A percentile compares a stretch with the other conserved stretches of the same genome.
These are phyloP conservation scores for Exserohilum turcica DNA, from an alignment of 2,329 filamentous ascomycete genomes.

Conservation along the genomic window DNA sequence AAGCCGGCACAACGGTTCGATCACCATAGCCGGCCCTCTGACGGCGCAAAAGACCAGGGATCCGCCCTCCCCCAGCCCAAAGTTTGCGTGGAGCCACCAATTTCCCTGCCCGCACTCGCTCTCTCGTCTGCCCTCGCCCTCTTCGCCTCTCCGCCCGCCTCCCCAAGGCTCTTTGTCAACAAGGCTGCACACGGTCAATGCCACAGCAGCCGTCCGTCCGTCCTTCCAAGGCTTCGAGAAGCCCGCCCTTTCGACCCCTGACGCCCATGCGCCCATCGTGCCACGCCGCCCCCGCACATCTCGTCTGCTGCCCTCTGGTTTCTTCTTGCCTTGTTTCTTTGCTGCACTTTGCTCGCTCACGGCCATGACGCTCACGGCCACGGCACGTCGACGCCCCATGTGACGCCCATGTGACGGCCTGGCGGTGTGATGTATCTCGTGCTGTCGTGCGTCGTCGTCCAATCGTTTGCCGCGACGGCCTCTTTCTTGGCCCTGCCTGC, in stretches of 20 bases:
- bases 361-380: too few relatives aligned
- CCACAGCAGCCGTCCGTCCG: conserved; percentile 4
- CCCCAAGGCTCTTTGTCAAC: too few relatives aligned
- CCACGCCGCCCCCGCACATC: conserved; percentile 28
- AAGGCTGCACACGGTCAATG: conserved; percentile 1
- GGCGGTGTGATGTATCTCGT: conserved; percentile 38
- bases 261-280: conserved; percentile 31
- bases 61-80: conserved; percentile 11
- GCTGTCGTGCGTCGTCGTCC: conserved; percentile 13
- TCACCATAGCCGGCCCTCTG: conserved; percentile 28
- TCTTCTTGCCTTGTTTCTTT: too few relatives aligned
- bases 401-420: conserved; percentile 39
- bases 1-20: conserved; percentile 35
- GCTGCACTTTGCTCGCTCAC: background rate
- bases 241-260: conserved; percentile 31
- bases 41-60: conserved; percentile 26
- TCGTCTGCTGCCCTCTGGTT: conserved; percentile 12
- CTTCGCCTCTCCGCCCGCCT: too few relatives aligned
- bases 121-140: background rate
- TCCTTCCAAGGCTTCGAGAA: conserved; percentile 39
- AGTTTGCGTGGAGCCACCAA: conserved; percentile 7
- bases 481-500: conserved; percentile 5
- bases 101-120: conserved; percentile 7
- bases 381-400: too few relatives aligned
- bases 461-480: too few relatives aligned